Base-by-base conservation (phyloP, 495 filamentous ascomycete species). In the Xylaria flabelliformis region DNA sequence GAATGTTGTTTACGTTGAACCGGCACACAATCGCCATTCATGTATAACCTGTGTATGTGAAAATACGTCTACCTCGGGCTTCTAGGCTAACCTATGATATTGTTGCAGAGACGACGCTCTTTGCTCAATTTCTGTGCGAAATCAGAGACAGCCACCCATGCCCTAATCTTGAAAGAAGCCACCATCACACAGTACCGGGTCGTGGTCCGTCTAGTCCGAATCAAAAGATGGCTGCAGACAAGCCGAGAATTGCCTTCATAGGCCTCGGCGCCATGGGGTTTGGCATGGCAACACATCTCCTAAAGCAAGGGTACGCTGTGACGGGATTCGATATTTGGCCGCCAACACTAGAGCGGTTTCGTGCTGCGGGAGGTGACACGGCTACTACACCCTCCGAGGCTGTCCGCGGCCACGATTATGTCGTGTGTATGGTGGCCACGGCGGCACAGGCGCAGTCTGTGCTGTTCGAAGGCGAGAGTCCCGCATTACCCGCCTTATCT, bases 181-280 rank as follows among this genome's bases (percentile, higher is more conserved):
- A 29, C 32, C 46, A 3, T 41, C 19, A 5, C 10, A 34, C 13
- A 44, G 66, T 32, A 12, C 9, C 6, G 13, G 46, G 17, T 36
- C 44, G 32, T 34, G 32, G 10, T 21, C 46, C 15, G 24, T 51
- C 24, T 21, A 12, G 46, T 64, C 9, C 59, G 13, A 32, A 4
- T 56, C 24, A 5, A 17, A 64, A 41, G 17, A 71, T 71, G 69
- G 69, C 68, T 29, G 46, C 46, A n/a, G 69, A 70, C 39, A 85
- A 90, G 75, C 86, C 89, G 10, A 82, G 84, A 61, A 81, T 94
- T 67, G 89, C 91, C 73, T 95, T 95, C 82, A 91, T 93, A 70
- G 93, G 93, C 85, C 90, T 96, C 8, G 93, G 93, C 73, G 93
- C 93, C 82, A 96, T 95, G 93, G 93, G 93, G 76, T 93, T 92